These are phyloP conservation scores for Rosa multiflora DNA, from an alignment of 306 rosid species.

Conservation along the genomic window DNA sequence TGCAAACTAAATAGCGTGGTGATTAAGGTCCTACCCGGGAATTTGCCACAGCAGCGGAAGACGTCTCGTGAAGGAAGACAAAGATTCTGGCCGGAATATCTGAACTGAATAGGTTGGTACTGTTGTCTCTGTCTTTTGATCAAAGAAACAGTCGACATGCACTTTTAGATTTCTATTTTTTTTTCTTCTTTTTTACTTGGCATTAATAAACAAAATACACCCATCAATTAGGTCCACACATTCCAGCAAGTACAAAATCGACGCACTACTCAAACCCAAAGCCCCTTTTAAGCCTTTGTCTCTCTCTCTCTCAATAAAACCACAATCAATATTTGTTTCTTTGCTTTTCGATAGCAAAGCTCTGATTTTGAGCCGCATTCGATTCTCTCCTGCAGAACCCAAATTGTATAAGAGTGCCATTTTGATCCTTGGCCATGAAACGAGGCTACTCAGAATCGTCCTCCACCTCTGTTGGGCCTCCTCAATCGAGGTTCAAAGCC, in stretches of 20 bases:
- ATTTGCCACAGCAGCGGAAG: background rate
- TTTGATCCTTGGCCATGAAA: slow-evolving; percentile 54
- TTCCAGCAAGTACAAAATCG: too few relatives aligned
- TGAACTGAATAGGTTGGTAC: too few relatives aligned
- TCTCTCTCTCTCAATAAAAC: background rate
- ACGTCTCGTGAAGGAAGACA: background rate
- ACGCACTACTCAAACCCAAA: background rate
- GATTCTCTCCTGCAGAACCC: slow-evolving; percentile 9
- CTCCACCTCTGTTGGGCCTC: slow-evolving; percentile 70
- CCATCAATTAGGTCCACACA: too few relatives aligned
- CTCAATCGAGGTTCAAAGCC: slow-evolving; percentile 71
- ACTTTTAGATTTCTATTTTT: too few relatives aligned
- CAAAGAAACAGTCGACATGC: too few relatives aligned
- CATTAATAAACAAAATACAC: too few relatives aligned
- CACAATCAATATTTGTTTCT: background rate
- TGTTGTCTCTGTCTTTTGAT: too few relatives aligned
- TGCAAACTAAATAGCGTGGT: background rate
- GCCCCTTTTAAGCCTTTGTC: background rate
- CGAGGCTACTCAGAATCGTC: slow-evolving; percentile 77
- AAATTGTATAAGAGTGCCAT: slow-evolving; percentile 4
- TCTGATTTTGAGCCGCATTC: slow-evolving; percentile 18
- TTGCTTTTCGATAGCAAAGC: background rate
- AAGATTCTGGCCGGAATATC: too few relatives aligned
- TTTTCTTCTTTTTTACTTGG: too few relatives aligned
- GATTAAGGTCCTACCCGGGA: background rate